These are phyloP conservation scores for Boletus semigastroideus DNA, from an alignment of 1,284 basidiomycete genomes.

Conservation along the genomic window DNA sequence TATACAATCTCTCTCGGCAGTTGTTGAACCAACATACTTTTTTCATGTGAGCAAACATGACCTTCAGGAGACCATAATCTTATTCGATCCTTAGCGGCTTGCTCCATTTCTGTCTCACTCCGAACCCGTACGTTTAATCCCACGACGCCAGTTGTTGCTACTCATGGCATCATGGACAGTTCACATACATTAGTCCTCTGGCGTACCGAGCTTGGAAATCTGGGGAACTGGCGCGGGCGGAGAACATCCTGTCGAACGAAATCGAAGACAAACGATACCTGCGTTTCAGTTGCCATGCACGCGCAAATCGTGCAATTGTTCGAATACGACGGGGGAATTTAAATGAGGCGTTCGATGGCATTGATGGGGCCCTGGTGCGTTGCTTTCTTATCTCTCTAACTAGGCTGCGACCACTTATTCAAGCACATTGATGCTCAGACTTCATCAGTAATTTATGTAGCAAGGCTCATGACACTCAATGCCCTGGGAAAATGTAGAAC, in stretches of 20 bases:
- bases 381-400: neutral
- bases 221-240: neutral
- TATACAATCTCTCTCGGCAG: neutral
- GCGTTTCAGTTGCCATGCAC: neutral
- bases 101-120: neutral
- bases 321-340: neutral
- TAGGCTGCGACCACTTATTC: neutral
- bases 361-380: neutral
- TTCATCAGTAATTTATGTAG: neutral
- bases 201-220: neutral
- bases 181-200: neutral
- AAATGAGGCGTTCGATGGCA: neutral
- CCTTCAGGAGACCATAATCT: neutral
- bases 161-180: neutral
- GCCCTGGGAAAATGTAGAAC: neutral
- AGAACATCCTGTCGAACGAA: neutral
- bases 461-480: neutral
- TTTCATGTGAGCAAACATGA: neutral
- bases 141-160: neutral
- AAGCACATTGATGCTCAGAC: neutral
- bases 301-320: constrained; percentile 3
- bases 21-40: neutral
- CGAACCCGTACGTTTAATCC: neutral
- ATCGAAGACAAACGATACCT: neutral
- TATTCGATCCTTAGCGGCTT: neutral